These are phyloP conservation scores for Metschnikowia gruessii DNA, from an alignment of 805 yeast genomes.

Conservation along the genomic window DNA sequence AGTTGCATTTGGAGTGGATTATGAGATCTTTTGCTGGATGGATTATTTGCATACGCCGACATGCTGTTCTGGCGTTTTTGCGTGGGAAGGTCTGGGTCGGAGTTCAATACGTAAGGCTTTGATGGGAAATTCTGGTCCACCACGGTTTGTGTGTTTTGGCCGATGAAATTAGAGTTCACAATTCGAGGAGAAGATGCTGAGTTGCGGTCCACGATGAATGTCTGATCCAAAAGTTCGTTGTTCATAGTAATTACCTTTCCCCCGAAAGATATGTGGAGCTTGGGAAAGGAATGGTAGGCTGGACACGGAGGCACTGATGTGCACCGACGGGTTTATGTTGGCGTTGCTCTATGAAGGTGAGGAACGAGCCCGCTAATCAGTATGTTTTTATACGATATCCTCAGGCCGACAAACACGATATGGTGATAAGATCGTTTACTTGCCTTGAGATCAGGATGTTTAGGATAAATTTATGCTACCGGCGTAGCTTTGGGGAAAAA, in stretches of 20 bases:
- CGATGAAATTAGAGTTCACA: not conserved
- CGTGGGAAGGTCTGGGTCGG: slow-evolving; percentile 17
- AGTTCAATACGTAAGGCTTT: slow-evolving; percentile 6
- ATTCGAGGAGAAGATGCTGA: slow-evolving; percentile 3
- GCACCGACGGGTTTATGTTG: not conserved
- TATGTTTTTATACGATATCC: not conserved
- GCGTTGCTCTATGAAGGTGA: not conserved
- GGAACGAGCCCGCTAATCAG: not conserved
- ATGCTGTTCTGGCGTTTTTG: slow-evolving; percentile 43
- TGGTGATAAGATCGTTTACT: not conserved
- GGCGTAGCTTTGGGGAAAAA: slow-evolving; percentile 1
- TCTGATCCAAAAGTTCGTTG: slow-evolving; percentile 12
- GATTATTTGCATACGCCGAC: slow-evolving; percentile 31
- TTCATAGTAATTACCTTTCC: slow-evolving; percentile 12
- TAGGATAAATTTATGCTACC: not conserved
- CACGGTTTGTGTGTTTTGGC: not conserved
- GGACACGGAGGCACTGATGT: slow-evolving; percentile 9
- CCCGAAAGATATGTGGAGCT: not conserved
- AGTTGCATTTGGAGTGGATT: slow-evolving; percentile 19
- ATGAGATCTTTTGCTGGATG: slow-evolving; percentile 37
- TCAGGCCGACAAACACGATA: not conserved
- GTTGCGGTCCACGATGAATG: slow-evolving; percentile 7
- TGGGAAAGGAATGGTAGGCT: slow-evolving; percentile 5
- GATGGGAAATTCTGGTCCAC: slow-evolving; percentile 4
- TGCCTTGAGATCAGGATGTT: not conserved